These are phyloP conservation scores for Drechslerella stenobrocha DNA, from an alignment of 2,329 filamentous ascomycete species.

Conservation along the genomic window DNA sequence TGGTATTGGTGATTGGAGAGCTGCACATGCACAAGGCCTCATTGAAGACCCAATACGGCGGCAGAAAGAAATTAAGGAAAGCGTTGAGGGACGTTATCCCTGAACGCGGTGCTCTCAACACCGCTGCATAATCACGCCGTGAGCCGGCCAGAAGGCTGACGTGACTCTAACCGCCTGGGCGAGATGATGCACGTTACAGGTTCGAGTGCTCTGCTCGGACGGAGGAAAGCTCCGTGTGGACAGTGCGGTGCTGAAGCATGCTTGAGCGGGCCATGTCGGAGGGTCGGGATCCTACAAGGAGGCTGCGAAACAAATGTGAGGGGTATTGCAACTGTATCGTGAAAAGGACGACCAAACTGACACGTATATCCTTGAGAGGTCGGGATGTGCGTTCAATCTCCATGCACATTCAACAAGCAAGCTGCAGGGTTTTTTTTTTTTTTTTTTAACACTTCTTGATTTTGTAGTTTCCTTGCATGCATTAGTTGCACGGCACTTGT, in stretches of 20 bases:
- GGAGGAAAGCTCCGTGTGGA: background rate
- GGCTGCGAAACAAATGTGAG: background rate
- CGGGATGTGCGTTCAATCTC: background rate
- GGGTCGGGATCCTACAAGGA: background rate
- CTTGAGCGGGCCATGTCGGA: background rate
- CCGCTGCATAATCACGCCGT: constrained; percentile 16
- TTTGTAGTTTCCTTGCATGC: no score
- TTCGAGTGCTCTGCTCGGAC: no score
- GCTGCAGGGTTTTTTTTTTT: constrained; percentile 19
- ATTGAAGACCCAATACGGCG: constrained; percentile 1
- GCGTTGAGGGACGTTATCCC: constrained; percentile 20
- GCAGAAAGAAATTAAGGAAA: background rate
- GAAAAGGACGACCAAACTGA: background rate
- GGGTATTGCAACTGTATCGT: constrained; percentile 1
- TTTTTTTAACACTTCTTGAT: constrained; percentile 1
- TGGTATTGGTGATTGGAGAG: no score
- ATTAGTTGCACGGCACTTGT: constrained; percentile 10
- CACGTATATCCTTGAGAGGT: constrained; percentile 6
- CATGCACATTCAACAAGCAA: constrained; percentile 10
- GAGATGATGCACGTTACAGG: no score
- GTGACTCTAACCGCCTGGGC: no score
- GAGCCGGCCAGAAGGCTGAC: no score
- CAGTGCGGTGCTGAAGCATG: background rate
- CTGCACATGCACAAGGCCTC: no score
- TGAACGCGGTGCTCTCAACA: constrained; percentile 24